Base-by-base conservation (phyloP, 306 rosid genomes). In the Vicia faba region DNA sequence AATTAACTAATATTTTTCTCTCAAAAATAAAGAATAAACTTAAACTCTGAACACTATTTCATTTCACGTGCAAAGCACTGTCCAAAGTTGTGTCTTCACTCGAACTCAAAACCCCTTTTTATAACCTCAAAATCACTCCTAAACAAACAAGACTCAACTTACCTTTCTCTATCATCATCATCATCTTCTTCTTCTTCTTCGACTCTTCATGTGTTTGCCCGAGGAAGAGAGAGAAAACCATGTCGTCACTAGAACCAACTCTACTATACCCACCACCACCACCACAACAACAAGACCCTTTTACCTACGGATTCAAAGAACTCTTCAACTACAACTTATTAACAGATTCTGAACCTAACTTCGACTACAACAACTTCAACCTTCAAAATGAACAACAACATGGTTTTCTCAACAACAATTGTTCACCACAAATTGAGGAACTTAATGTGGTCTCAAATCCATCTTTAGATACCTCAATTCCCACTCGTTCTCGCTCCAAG, bases 231-330 rank as follows among this genome's bases (percentile, higher is more conserved):
- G 61, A 59, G 74, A 66, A 2, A 61, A 50, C 29, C 5, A 92
- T 95, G 99, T 95, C 97, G 99, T 95, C 97, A 4, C 81, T 95
- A 1, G 97, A 95, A 14, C 89, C 99, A 18, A 85, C 61, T 12
- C 61, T 85, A 14, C 85, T 88, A n/a, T 86, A 74, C 36, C 83
- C 35, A 5, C 35, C 35, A 31, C 35, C 35, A 31, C 35, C 35
- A 31, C 35, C 0, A 31, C 35, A 86, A 61, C 84, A 84, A 44
- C 99, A 85, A 72, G 85, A 87, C 43, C 91, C 89, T 2, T 80
- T 86, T 20, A 55, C 19, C 50, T 76, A 50, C 31, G 80, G 77
- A 10, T 66, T 59, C 77, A 91, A 78, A 78, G 96, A 89, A 20
- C 70, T 73, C 2, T 49, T 15, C 61, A 49, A 13, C 65, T 80